Evolutionary conservation across 169 alveolate species (phyloP), one percentile per base, ranked within the genome.

Genomic region (Cryptosporidium xiaoi): DNA sequence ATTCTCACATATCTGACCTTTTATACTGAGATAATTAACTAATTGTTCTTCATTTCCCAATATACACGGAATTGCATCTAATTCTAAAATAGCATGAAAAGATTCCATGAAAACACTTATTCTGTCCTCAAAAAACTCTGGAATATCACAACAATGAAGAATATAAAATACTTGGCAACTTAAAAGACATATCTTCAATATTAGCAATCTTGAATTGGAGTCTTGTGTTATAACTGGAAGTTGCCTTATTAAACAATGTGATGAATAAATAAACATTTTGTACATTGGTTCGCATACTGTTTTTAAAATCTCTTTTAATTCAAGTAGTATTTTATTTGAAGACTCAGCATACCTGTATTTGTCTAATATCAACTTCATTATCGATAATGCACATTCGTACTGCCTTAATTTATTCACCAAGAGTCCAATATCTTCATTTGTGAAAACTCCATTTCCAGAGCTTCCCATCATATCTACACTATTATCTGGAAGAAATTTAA

Each of bases 121-220:
- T 29, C 71, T 55, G 51, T 77, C 71, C 64, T 77, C 87, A 40
- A 77, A 77, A 40, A 77, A 77, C 29, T 77, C 87, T 33, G 87
- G 87, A 62, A 77, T 62, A 40, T 77, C 87, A 44, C 87, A 77
- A 27, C 87, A 77, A 62, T 77, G 87, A 12, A 77, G 87, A 77
- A 56, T 77, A 62, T 77, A 77, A 77, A 77, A 77, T 2, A 77
- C 27, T 36, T 77, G 87, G 8, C 87, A 77, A 46, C 77, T 60
- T 15, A 77, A 27, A 15, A 77, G 51, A 36, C 87, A 77, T 4
- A 77, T 77, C 15, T 27, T 77, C 64, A 77, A 44, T 12, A 77
- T 31, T 15, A 48, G 33, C 6, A 48, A 51, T 13, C 83, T 69
- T 5, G 58, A 51, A 24, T 31, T 31, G 16, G 24, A n/a, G 7